These are phyloP conservation scores for Gossypium davidsonii DNA, from an alignment of 441 rosid genomes.

Conservation along the genomic window DNA sequence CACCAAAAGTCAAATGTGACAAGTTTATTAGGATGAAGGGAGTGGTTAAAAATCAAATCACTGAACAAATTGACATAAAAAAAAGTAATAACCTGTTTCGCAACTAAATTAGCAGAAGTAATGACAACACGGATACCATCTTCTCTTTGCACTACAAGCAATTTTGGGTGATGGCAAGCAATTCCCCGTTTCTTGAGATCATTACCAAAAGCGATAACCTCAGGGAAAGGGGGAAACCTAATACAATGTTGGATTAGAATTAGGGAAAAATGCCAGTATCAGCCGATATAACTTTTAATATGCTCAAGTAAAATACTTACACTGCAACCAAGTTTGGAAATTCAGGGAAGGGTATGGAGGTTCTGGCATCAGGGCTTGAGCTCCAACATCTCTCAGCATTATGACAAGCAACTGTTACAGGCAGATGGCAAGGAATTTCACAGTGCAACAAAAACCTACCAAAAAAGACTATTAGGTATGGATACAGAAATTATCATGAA, in stretches of 20 bases:
- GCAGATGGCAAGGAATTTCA: constrained; percentile 62
- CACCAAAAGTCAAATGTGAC: too few relatives aligned
- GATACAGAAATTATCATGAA: constrained; percentile 1
- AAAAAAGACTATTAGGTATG: constrained; percentile 24
- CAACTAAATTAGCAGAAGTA: constrained; percentile 80
- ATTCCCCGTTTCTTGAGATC: constrained; percentile 73
- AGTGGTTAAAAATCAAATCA: background rate
- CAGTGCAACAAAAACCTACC: constrained; percentile 72
- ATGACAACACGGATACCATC: constrained; percentile 64
- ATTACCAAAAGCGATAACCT: constrained; percentile 78
- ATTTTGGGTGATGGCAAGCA: constrained; percentile 95
- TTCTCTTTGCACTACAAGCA: constrained; percentile 76
- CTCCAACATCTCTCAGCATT: constrained; percentile 78
- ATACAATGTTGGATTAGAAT: constrained; percentile 16
- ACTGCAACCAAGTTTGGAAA: constrained; percentile 69
- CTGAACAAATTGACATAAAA: background rate
- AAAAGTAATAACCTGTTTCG: constrained; percentile 58
- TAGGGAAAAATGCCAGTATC: constrained; percentile 2
- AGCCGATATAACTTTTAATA: background rate
- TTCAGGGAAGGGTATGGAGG: constrained; percentile 48
- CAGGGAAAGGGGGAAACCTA: constrained; percentile 87
- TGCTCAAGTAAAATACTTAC: constrained; percentile 38
- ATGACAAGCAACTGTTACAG: constrained; percentile 87
- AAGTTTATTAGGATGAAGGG: too few relatives aligned
- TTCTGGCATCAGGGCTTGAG: constrained; percentile 56